These are phyloP conservation scores for Candida sanyiensis DNA, from an alignment of 805 yeast species.

Conservation along the genomic window DNA sequence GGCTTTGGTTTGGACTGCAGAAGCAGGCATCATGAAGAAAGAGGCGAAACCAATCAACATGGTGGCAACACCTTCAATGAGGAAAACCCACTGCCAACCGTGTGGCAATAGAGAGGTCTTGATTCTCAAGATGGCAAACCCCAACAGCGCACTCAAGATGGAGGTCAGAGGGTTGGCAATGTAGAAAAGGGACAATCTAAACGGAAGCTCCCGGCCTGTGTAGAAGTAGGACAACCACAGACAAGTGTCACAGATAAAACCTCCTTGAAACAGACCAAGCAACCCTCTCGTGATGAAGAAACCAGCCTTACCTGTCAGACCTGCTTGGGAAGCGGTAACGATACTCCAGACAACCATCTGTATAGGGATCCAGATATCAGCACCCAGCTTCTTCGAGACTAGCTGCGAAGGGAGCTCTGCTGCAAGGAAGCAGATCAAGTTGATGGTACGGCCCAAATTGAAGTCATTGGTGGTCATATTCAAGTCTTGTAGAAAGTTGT, in stretches of 20 bases:
- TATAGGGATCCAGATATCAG: conserved; percentile 54
- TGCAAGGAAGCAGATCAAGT: conserved; percentile 43
- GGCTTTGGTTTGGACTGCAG: conserved; percentile 47
- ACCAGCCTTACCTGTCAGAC: conserved; percentile 34
- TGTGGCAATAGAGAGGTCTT: conserved; percentile 39
- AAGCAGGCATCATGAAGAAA: conserved; percentile 49
- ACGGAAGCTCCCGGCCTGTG: conserved; percentile 51
- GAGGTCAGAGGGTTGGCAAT: conserved; percentile 45
- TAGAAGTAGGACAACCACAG: conserved; percentile 67
- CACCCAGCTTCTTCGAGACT: conserved; percentile 54
- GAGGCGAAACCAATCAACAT: conserved; percentile 44
- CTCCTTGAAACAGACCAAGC: conserved; percentile 56
- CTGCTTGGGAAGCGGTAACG: conserved; percentile 48
- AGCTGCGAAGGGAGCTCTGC: conserved; percentile 65
- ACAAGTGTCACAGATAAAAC: conserved; percentile 58
- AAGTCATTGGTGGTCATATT: conserved; percentile 47
- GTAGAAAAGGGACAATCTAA: conserved; percentile 58
- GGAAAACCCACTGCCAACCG: conserved; percentile 66
- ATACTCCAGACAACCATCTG: conserved; percentile 56
- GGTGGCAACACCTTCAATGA: conserved; percentile 58
- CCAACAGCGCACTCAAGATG: conserved; percentile 43
- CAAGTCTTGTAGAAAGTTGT: conserved; percentile 47
- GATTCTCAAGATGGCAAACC: conserved; percentile 49
- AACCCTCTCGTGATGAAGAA: conserved; percentile 45
- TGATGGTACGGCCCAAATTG: conserved; percentile 52